Base-by-base conservation (phyloP, 106 monocot genomes). In the Posidonia australis region DNA sequence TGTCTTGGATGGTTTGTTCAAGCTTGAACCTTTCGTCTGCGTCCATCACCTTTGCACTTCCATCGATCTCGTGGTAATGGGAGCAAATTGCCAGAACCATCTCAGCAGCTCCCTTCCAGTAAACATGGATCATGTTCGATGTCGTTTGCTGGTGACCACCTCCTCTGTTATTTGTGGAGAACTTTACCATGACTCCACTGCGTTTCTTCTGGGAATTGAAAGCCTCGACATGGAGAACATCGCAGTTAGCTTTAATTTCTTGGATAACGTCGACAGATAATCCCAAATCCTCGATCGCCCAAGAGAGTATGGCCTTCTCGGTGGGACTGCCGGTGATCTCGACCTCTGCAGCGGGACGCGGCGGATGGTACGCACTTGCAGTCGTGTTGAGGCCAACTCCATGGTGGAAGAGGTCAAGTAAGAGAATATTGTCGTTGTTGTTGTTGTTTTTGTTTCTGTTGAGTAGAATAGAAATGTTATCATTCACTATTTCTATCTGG, bases 351-450 rank as follows among this genome's bases (percentile, higher is more conserved):
- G 44, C 14, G 0, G 49, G 26, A n/a, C 51, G 23, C 0, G 66
- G 28, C 27, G n/a, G n/a, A n/a, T 13, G 46, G 63, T 78, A 78
- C 5, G 78, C 74, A 44, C 74, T 78, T 1, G 73, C 82, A 0
- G 82, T 82, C 20, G 77, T 82, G 62, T 82, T 82, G n/a, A 82
- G 29, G 23, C 69, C 81, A 18, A 62, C 81, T 20, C 66, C 82
- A 18, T 67, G 62, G 29, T 42, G 45, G 26, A 74, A 54, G n/a
- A n/a, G n/a, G n/a, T n/a, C n/a, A 10, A 70, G 29, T 23, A 25
- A 44, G 9, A 60, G n/a, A 22, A 60, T 16, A 10, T 24, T 12
- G 22, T 58, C 4, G 46, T 18, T 6, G 59, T 48, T 58, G 24
- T 11, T 20, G 20, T 20, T n/a, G n/a, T n/a, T n/a, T n/a, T n/a